These are phyloP conservation scores for Apiospora hydei DNA, from an alignment of 2,329 filamentous ascomycete species.

Conservation along the genomic window DNA sequence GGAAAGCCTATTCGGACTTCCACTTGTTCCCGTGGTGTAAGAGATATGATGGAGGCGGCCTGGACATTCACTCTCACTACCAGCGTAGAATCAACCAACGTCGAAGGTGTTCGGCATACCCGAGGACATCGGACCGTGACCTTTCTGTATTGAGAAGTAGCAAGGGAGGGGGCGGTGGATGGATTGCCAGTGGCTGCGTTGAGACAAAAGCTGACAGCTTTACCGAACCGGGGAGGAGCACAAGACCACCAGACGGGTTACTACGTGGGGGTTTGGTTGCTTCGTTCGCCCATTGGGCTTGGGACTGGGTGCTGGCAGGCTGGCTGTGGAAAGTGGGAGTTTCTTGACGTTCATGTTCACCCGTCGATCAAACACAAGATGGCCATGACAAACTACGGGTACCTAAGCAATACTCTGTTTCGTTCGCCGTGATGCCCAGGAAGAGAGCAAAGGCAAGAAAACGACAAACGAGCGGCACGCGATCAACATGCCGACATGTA, in stretches of 20 bases:
- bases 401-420: too few relatives aligned
- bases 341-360: neutral
- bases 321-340: neutral
- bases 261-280: neutral
- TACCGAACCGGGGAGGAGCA: neutral
- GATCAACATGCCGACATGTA: neutral
- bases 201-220: neutral
- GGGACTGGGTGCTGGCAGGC: neutral
- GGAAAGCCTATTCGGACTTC: constrained; percentile 6
- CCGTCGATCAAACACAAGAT: neutral
- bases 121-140: neutral
- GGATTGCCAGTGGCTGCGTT: neutral
- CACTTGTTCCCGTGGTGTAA: neutral
- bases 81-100: too few relatives aligned
- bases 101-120: neutral
- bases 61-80: neutral
- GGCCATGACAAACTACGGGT: neutral
- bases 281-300: neutral
- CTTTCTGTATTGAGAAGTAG: neutral
- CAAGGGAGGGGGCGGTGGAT: neutral
- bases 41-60: neutral
- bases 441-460: neutral
- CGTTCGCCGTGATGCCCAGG: neutral
- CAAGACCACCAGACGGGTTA: neutral
- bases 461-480: neutral